Conservation (phyloP, 164 flowering plant species). For the Paratinospora sagittata region DNA sequence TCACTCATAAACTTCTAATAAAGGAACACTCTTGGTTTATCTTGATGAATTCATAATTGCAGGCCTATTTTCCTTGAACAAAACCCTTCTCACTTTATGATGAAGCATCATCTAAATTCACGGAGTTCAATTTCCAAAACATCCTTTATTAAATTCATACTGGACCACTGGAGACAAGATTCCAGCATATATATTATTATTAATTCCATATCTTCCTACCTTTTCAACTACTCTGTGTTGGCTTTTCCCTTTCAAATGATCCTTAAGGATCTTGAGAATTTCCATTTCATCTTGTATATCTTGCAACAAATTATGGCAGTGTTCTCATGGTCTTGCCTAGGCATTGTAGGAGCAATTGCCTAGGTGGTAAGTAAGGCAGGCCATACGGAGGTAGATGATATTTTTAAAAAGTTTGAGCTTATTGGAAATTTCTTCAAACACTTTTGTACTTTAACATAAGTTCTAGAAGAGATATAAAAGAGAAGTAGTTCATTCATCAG, state of each 20-base stretch:
- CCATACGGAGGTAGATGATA: no score
- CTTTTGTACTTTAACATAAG: no score
- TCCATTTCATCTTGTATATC: neutral
- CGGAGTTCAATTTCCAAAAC: neutral
- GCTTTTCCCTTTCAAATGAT: no score
- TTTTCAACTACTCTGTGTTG: no score
- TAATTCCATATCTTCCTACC: neutral
- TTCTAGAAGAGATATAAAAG: no score
- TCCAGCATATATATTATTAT: neutral
- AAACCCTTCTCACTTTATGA: neutral
- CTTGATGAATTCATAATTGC: neutral
- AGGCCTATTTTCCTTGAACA: neutral
- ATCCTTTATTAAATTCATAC: neutral
- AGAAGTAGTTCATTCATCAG: no score
- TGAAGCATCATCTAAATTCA: neutral
- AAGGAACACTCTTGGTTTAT: neutral
- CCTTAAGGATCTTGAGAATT: neutral
- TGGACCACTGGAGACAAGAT: neutral
- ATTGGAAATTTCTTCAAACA: no score
- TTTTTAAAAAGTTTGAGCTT: no score
- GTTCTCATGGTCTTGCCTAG: no score
- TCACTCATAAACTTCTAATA: neutral
- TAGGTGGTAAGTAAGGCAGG: no score
- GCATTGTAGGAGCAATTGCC: no score
- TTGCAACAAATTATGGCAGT: neutral